Evolutionary conservation across 257 asterid genomes (phyloP), one percentile per base, ranked within the genome.

Genomic region (Eucommia ulmoides): DNA sequence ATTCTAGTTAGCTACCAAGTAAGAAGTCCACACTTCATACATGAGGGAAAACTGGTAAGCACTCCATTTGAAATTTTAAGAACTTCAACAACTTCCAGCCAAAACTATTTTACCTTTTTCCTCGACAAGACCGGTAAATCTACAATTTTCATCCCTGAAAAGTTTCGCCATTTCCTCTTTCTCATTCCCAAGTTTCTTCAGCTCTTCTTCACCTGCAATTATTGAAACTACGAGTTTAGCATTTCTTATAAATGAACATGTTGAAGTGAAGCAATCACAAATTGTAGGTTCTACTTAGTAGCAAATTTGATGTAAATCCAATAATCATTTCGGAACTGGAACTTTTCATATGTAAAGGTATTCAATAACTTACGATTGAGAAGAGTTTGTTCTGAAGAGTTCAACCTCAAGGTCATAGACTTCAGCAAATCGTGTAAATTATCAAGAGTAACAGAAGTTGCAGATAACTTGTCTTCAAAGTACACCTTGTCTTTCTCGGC

Each of bases 21-120:
- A 42, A 8, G 20, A 10, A 16, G 19, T 42, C 20, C 20, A 42
- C 19, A 42, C n/a, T n/a, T n/a, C n/a, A n/a, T n/a, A n/a, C n/a
- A n/a, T n/a, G n/a, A n/a, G n/a, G n/a, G n/a, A n/a, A n/a, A n/a
- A n/a, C n/a, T n/a, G n/a, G n/a, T n/a, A n/a, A n/a, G n/a, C n/a
- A n/a, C n/a, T n/a, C n/a, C n/a, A n/a, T n/a, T n/a, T n/a, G n/a
- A n/a, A n/a, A n/a, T n/a, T n/a, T n/a, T n/a, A n/a, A n/a, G n/a
- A n/a, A n/a, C n/a, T n/a, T n/a, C n/a, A n/a, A n/a, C n/a, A n/a
- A n/a, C n/a, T n/a, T n/a, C n/a, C n/a, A n/a, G n/a, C n/a, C n/a
- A n/a, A n/a, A n/a, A n/a, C n/a, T n/a, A n/a, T n/a, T 42, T 78
- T 78, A 91, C 99, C 94, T 79, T 83, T 91, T 72, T 77, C 89